Evolutionary conservation across 768 basidiomycete genomes (phyloP), one percentile per base, ranked within the genome.

Genomic region (Cystofilobasidium ferigula): DNA sequence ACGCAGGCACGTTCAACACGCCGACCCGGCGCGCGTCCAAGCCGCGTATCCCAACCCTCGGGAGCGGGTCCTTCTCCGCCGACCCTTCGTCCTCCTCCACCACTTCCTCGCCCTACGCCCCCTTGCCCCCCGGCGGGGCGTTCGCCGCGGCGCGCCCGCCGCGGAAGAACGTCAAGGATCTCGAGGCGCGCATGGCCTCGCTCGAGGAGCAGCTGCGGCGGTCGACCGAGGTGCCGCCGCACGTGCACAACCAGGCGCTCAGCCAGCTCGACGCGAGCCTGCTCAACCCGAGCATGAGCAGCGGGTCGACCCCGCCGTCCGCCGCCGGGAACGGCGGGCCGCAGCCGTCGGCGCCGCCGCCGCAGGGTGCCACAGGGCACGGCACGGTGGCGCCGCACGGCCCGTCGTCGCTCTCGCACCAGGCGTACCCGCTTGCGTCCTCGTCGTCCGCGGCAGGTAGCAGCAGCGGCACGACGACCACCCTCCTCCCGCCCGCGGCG

Each of bases 1-100:
- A 66, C 47, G 64, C 71, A 53, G 76, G 76, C 69, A 77, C 76
- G 13, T 77, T 77, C 67, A 73, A 76, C 47, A 76, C 75, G 12
- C 76, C 75, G 2, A 73, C 74, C 3, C 51, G 75, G 42, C 54
- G 75, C 24, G 64, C 69, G n/a, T 69, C 67, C 45, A 64, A 69
- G 53, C 67, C 61, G 10, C 51, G 51, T 22, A 28, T 54, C 13
- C 51, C 51, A 14, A 30, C 47, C 64, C 3, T 47, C 22, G 62
- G 43, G 22, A 20, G 20, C 56, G 62, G 12, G n/a, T 38, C 22
- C 35, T 36, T n/a, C 26, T 16, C 65, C 22, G 62, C 34, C 13
- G 61, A 28, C 40, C 26, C 43, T 14, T 26, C 43, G 18, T 60
- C 26, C 12, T 35, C n/a, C 28, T 35, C 32, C 40, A 30, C 24